Conservation (phyloP, 768 basidiomycete species). For the Favolaschia claudopus region DNA sequence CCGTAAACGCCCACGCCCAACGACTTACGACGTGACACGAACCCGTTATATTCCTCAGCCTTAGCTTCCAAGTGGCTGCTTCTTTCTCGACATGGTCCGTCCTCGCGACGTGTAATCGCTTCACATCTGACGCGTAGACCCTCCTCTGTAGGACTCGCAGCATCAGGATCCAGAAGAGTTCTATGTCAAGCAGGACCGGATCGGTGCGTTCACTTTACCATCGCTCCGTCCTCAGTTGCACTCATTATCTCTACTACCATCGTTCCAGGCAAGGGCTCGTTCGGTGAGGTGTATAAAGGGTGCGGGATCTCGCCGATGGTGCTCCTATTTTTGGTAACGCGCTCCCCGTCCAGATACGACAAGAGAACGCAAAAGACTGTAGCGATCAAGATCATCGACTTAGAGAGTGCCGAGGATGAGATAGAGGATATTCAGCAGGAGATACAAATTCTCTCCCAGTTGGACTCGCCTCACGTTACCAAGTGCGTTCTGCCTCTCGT, state of each 20-base stretch:
- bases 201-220: conserved; percentile 64
- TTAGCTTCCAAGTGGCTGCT: conserved; percentile 3
- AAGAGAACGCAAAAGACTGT: conserved; percentile 96
- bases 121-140: conserved; percentile 34
- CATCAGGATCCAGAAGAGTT: conserved; percentile 94
- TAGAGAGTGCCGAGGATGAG: conserved; percentile 99
- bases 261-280: conserved; percentile 90
- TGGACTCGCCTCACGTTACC: conserved; percentile 96
- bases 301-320: conserved; percentile 40
- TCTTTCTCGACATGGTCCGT: conserved; percentile 37
- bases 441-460: conserved; percentile 95
- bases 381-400: conserved; percentile 99
- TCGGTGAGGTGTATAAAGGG: conserved; percentile 99
- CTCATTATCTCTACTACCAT: conserved; percentile 16
- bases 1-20: not conserved
- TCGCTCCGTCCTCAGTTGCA: conserved; percentile 11
- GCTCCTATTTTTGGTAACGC: conserved; percentile 15
- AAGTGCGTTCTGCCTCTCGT: conserved; percentile 63
- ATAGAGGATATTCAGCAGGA: conserved; percentile 99
- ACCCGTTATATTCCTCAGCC: conserved; percentile 21
- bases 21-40: conserved; percentile 45
- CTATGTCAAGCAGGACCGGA: conserved; percentile 97
- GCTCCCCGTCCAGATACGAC: conserved; percentile 73
- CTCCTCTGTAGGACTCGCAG: conserved; percentile 67
- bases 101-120: conserved; percentile 22